Evolutionary conservation across 148 eudicot species (phyloP), one percentile per base, ranked within the genome.

Genomic region (Drosera capensis): DNA sequence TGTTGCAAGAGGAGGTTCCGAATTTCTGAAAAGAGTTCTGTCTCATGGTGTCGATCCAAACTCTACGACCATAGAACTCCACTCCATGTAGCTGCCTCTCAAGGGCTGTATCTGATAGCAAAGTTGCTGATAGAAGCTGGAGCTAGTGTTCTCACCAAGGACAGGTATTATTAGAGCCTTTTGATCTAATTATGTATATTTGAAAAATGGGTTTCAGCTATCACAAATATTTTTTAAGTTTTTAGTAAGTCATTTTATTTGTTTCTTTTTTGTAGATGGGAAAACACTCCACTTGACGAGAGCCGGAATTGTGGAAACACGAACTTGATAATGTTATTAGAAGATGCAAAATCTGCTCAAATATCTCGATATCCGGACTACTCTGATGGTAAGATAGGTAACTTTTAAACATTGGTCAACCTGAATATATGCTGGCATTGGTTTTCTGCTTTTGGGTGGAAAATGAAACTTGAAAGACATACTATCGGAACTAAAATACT

Each of bases 91-190:
- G 92, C 96, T 23, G 56, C 75, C 29, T 83, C 86, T 45, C 77
- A 83, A 25, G 96, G 96, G 46, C 51, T 77, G 18, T 71, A 60
- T 69, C 24, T 72, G 61, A 72, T 80, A 66, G 92, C 81, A 18
- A 88, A 83, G 54, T 18, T 78, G 55, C 74, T 88, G 53, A 39
- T 83, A 48, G 86, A 73, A 17, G 94, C 86, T 45, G 92, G 86
- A 37, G 96, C 96, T 21, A 63, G 64, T 67, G 86, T 88, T 44
- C 56, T 77, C 23, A 18, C 58, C 18, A 73, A 68, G 58, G 94
- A 88, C 75, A 83, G 94, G 92, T 88, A 67, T 23, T 41, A 19
- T 48, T 11, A 2, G 3, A 8, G 40, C 8, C 16, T 20, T 7
- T 5, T 15, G 17, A 4, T 1, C 28, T 15, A 18, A 26, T 24